Evolutionary conservation across 768 basidiomycete genomes (phyloP), one percentile per base, ranked within the genome.

Genomic region (Cystofilobasidium ferigula): DNA sequence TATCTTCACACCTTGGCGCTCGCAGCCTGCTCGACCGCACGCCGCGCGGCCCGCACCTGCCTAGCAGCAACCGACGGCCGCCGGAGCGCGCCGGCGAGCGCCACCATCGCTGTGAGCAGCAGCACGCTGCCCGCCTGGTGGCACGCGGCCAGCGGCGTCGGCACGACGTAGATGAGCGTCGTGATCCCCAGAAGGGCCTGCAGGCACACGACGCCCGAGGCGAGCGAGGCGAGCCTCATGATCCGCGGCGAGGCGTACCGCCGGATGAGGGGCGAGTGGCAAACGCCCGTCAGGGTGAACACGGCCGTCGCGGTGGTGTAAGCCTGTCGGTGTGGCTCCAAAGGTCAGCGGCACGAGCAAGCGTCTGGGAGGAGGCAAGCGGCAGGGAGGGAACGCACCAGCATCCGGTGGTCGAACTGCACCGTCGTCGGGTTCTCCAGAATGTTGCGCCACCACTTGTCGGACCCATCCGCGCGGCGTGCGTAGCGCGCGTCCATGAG

Each of bases 381-480:
- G 20, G 28, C 28, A 18, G 2, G 45, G 34, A 62, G 32, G 2
- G n/a, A 43, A 80, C 88, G 76, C 72, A 88, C 93, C 59, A 99
- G 82, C 57, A 93, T 78, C 26, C 95, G 86, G 76, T 99, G 95
- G 73, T 99, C 84, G 72, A 98, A 98, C 74, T 99, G 95, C 10
- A 93, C 93, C 0, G 94, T 95, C 12, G 88, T 92, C 10, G 95
- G 95, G 73, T 99, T 99, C 78, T 99, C 95, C 69, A 95, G 84
- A 59, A 98, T 79, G 75, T 97, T 98, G 67, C 95, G 81, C 90
- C 91, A 94, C 86, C 87, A 93, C n/a, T 83, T 73, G 72, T 95
- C 91, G 1, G 83, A 83, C 69, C 82, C 79, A 74, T 88, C 86
- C 0, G 78, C 71, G 35, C 75, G 82, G 32, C 62, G 58, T 9